Evolutionary conservation across 139 green algal species (phyloP).

Genomic region (Chlamydomonas applanata): DNA sequence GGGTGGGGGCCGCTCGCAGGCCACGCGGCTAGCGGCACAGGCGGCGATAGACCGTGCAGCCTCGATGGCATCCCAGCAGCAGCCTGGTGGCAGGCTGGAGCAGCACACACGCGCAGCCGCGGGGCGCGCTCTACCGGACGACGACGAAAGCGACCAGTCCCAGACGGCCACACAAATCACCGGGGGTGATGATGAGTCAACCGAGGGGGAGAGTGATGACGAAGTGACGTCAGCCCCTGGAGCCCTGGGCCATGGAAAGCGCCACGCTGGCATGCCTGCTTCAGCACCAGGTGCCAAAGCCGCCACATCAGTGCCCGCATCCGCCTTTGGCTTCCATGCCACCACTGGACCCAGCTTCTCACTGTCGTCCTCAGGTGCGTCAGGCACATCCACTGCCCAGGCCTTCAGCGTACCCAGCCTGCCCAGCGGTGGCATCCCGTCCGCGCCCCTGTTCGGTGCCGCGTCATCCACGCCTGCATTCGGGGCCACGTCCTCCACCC

Average conservation of each 20-base stretch:
- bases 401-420: no score
- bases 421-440: no score
- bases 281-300: conserved; percentile 3
- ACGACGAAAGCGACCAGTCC: neutral
- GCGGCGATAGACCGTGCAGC: conserved; percentile 5
- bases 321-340: conserved; percentile 4
- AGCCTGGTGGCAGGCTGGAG: neutral
- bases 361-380: no score
- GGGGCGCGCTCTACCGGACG: neutral
- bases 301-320: neutral
- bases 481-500: no score
- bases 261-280: neutral
- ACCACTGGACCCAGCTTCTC: neutral
- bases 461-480: no score
- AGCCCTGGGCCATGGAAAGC: neutral
- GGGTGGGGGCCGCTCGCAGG: no score
- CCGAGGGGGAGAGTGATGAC: neutral
- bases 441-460: no score
- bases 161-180: neutral
- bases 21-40: neutral
- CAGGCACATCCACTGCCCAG: no score
- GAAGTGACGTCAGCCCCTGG: conserved; percentile 8
- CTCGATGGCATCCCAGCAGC: neutral
- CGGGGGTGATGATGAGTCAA: neutral
- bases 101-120: neutral